Base-by-base conservation (phyloP, 139 green algal genomes). In the Picocystis salinarum region DNA sequence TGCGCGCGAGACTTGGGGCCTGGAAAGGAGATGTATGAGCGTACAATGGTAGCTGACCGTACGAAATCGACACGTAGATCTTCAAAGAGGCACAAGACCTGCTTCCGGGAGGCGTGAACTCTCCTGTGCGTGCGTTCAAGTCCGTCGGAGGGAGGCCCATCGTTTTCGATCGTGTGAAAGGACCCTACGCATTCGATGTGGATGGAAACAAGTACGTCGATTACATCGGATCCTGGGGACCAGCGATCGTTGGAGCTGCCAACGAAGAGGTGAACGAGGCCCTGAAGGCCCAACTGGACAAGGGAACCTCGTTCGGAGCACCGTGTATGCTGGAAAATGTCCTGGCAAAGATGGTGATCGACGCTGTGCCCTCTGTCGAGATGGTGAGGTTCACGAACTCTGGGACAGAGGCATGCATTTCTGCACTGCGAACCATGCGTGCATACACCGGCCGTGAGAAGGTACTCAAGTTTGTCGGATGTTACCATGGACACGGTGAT, bases 401-500 rank as follows among this genome's bases (percentile, higher is more conserved):
- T 6, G 88, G 88, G 54, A 99, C 88, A 12, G 88, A 99, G 71
- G 88, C 88, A 7, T 98, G 89, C 73, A 64, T 99, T n/a, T 91
- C 75, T 17, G 91, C 84, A 48, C 75, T 96, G 39, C 77, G 88
- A 51, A 70, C 96, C 33, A 96, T 95, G 83, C 80, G 88, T 45
- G 88, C 88, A 23, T 95, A 82, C 80, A 99, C 88, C 34, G 64
- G 65, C 33, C 69, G 83, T 45, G 85, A 95, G 56, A 98, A 98
- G 77, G 54, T 82, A 39, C 33, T 94, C 67, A 94, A 94, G 77
- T 99, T 99, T 47, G 73, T 80, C n/a, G 88, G 88, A 44, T 99
- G 88, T 82, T 99, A 96, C 70, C 88, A 99, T 66, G 88, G 86
- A 25, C 88, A 99, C 58, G 88, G 72, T 23, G 83, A 95, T 65